phyloP scores from a whole-genome alignment of 169 alveolate genomes.

The Nephromyces sp. region DNA sequence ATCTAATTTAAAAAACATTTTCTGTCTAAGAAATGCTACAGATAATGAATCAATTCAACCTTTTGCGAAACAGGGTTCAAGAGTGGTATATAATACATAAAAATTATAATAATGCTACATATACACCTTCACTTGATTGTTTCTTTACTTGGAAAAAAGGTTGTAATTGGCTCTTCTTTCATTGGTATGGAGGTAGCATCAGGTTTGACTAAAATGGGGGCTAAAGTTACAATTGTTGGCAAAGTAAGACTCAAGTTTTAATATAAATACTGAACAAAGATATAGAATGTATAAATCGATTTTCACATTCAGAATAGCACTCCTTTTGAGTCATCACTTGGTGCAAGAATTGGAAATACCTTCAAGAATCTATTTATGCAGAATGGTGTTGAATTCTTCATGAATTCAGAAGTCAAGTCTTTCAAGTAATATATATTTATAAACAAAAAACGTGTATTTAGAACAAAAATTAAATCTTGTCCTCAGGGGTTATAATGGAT shows the following conservation, averaged over 20 bases:
- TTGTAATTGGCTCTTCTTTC: slow-evolving; percentile 36
- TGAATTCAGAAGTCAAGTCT: neutral
- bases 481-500: slow-evolving; percentile 1
- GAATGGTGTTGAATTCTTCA: slow-evolving; percentile 13
- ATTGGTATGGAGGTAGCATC: slow-evolving; percentile 36
- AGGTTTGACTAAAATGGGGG: slow-evolving; percentile 17
- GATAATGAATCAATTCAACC: neutral
- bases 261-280: neutral
- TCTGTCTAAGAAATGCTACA: slow-evolving; percentile 2
- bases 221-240: slow-evolving; percentile 29
- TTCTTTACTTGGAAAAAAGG: slow-evolving; percentile 5
- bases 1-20: slow-evolving; percentile 1
- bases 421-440: too few species aligned
- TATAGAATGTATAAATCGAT: neutral
- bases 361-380: slow-evolving; percentile 7
- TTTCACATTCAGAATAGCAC: slow-evolving; percentile 12
- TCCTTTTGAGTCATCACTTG: slow-evolving; percentile 29
- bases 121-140: too few species aligned
- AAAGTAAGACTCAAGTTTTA: neutral
- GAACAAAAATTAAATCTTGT: too few species aligned
- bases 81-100: slow-evolving; percentile 1
- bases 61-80: neutral
- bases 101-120: too few species aligned
- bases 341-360: slow-evolving; percentile 19
- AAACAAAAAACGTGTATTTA: too few species aligned